phyloP scores from a whole-genome alignment of 331 rosid genomes.

The Arachis monticola region DNA sequence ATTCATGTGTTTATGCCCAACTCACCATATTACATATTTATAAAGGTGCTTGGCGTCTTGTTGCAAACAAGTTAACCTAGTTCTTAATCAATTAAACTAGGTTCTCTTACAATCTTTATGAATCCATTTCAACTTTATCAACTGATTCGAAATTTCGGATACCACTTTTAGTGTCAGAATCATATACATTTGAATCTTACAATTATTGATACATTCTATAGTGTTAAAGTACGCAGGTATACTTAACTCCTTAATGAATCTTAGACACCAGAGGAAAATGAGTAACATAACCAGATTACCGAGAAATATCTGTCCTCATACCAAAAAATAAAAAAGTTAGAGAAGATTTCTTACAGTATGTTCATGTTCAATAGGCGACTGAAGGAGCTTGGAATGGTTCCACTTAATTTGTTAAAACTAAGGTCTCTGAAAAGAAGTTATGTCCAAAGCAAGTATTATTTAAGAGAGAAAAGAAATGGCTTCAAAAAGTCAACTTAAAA shows the following conservation, averaged over 20 bases:
- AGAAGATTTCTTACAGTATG: constrained; percentile 54
- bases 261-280: background rate
- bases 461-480: background rate
- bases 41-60: background rate
- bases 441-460: background rate
- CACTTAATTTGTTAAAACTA: constrained; percentile 53
- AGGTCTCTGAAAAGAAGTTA: constrained; percentile 45
- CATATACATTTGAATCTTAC: background rate
- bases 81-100: background rate
- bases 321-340: background rate
- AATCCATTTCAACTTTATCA: background rate
- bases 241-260: background rate
- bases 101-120: background rate
- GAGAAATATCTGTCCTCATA: background rate
- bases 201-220: background rate
- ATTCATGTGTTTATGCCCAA: background rate
- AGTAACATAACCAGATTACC: background rate
- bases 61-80: background rate
- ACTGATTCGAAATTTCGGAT: background rate
- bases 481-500: constrained; percentile 22
- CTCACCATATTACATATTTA: background rate
- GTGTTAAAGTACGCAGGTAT: background rate
- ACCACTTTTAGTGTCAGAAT: constrained; percentile 3
- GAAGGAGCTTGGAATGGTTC: constrained; percentile 40
- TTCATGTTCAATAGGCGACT: constrained; percentile 29